Conservation (phyloP, 257 asterid species). For the Fraxinus excelsior region DNA sequence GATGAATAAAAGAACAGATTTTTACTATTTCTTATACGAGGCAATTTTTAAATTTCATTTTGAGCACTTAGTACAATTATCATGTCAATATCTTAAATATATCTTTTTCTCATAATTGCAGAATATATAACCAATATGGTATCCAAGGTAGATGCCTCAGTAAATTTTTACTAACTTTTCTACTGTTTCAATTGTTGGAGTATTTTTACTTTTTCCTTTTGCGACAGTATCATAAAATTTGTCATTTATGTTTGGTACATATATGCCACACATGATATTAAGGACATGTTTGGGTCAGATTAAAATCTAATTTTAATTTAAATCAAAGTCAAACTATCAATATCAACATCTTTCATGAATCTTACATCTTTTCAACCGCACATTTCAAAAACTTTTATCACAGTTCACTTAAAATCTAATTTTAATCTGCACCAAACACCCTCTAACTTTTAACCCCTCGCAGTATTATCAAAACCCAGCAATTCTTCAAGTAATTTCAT, state of each 20-base stretch:
- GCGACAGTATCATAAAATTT: neutral
- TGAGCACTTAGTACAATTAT: slow-evolving; percentile 18
- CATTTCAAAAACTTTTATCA: no score
- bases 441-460: neutral
- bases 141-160: slow-evolving; percentile 21
- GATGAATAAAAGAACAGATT: neutral
- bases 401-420: no score
- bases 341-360: no score
- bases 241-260: neutral
- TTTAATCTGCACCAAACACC: no score
- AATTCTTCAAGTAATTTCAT: no score
- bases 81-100: slow-evolving; percentile 20
- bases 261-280: neutral
- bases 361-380: no score
- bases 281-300: no score
- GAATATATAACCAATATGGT: slow-evolving; percentile 7
- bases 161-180: neutral
- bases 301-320: no score
- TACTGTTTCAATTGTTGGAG: neutral
- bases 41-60: slow-evolving; percentile 32
- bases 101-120: neutral
- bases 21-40: neutral
- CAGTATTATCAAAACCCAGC: neutral
- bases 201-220: neutral
- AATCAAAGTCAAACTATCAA: no score